Evolutionary conservation across 441 rosid genomes (phyloP), one percentile per base, ranked within the genome.

Genomic region (Eugenia klotzschiana): DNA sequence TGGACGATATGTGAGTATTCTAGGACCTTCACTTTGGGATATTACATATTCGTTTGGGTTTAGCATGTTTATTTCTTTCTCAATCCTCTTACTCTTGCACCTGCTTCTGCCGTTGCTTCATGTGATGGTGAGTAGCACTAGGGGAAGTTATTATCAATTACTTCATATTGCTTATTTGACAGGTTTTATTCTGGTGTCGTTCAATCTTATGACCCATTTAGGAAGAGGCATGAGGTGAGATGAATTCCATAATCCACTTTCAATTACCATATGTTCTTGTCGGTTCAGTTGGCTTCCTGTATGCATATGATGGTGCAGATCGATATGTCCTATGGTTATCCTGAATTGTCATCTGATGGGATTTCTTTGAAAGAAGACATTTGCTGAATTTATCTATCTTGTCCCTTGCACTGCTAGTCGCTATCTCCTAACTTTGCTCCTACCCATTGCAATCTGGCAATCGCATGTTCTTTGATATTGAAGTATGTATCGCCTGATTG

Each of bases 1-100:
- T 86, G 74, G 99, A 95, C 88, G 88, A 84, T 80, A 91, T 3
- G 98, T 95, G 92, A 88, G 93, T 83, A 52, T 72, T 80, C 57
- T 41, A 81, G 14, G 74, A 55, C 37, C 86, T 83, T 58, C 51
- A 26, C 18, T 40, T 51, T 37, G 64, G 46, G 77, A 53, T 83
- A 46, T 46, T 23, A 16, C 20, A 60, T 54, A 53, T 79, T 54
- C 10, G 26, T 58, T 25, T 79, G 77, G 29, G 51, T 79, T 79
- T 13, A 79, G 27, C 33, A 25, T 49, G 29, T n/a, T 25, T 41
- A 5, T 40, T 79, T 49, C 1, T 7, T 79, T 51, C 23, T 79
- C 55, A 49, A 12, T 49, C 40, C 12, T 25, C 20, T 79, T 22
- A 16, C 53, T 79, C 80, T 79, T 43, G 18, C 69, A 26, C 37